Evolutionary conservation across 1,284 basidiomycete genomes (phyloP).

Genomic region (Afroboletus lepidellus): DNA sequence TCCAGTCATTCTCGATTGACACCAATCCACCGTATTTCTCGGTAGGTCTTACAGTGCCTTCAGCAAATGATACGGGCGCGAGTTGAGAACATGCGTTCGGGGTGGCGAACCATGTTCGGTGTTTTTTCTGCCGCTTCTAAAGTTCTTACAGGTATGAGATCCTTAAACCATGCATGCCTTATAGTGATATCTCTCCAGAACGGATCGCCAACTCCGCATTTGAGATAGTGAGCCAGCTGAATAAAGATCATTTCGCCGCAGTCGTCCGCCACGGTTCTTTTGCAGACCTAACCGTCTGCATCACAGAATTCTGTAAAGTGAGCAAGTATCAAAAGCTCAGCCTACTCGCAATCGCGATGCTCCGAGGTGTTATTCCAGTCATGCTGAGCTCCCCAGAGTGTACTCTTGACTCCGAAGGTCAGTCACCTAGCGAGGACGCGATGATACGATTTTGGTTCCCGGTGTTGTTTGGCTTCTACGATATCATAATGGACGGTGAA

Average conservation of each 20-base stretch:
- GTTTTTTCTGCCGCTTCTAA: constrained; percentile 96
- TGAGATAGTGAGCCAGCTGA: constrained; percentile 91
- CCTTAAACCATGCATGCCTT: background rate
- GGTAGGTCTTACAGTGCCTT: constrained; percentile 90
- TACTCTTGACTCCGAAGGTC: constrained; percentile 47
- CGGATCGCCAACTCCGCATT: constrained; percentile 93
- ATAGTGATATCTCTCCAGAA: constrained; percentile 48
- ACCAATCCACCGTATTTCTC: constrained; percentile 6
- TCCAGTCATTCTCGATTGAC: constrained; percentile 12
- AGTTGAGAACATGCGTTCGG: constrained; percentile 93
- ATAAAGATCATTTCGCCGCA: constrained; percentile 87
- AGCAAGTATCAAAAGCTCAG: constrained; percentile 99
- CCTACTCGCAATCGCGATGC: constrained; percentile 94
- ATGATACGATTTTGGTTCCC: constrained; percentile 99
- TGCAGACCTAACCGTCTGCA: constrained; percentile 93
- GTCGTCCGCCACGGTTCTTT: constrained; percentile 94
- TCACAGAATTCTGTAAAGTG: constrained; percentile 99
- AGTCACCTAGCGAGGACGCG: constrained; percentile 37
- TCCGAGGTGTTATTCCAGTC: constrained; percentile 86
- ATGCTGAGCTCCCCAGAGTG: constrained; percentile 90
- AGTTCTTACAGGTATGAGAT: constrained; percentile 75
- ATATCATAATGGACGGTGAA: constrained; percentile 99
- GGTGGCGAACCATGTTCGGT: constrained; percentile 99
- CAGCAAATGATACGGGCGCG: constrained; percentile 99
- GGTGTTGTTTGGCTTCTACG: constrained; percentile 94